Evolutionary conservation across 2,329 filamentous ascomycete species (phyloP).

Genomic region (Fusarium odoratissimum): DNA sequence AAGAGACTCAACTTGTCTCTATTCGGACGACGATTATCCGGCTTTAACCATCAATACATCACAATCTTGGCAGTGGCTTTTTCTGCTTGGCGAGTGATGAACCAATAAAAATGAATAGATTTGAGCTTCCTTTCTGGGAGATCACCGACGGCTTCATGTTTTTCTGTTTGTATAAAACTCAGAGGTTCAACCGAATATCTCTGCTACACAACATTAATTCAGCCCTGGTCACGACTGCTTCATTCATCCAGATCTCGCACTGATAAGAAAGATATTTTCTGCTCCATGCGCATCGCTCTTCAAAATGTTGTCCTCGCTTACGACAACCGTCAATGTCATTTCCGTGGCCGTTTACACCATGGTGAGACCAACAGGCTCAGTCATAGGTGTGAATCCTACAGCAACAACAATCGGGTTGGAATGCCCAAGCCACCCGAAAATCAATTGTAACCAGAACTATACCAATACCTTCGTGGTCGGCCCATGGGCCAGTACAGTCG

Average conservation of each 20-base stretch:
- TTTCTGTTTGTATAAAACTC: not conserved
- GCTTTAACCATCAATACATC: not conserved
- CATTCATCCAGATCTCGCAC: too few species aligned
- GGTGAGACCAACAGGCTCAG: not conserved
- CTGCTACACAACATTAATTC: not conserved
- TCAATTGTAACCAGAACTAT: not conserved
- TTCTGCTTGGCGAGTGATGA: not conserved
- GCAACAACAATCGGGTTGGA: not conserved
- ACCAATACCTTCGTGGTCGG: constrained; percentile 8
- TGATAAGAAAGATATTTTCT: too few species aligned
- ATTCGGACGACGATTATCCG: not conserved
- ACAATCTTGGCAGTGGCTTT: not conserved
- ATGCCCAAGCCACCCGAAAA: not conserved
- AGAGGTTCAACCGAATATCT: rapidly evolving
- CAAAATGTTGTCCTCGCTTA: not conserved
- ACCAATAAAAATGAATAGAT: not conserved
- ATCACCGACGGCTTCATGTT: not conserved
- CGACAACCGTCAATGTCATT: not conserved
- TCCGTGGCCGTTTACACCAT: not conserved
- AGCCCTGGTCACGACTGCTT: too few species aligned
- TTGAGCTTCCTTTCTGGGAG: not conserved
- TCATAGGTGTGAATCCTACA: not conserved
- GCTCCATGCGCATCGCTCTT: too few species aligned
- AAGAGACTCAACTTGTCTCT: not conserved
- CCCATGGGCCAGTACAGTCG: not conserved